Evolutionary conservation across 169 alveolate genomes (phyloP), one percentile per base, ranked within the genome.

Genomic region (Hepatocystis sp.): DNA sequence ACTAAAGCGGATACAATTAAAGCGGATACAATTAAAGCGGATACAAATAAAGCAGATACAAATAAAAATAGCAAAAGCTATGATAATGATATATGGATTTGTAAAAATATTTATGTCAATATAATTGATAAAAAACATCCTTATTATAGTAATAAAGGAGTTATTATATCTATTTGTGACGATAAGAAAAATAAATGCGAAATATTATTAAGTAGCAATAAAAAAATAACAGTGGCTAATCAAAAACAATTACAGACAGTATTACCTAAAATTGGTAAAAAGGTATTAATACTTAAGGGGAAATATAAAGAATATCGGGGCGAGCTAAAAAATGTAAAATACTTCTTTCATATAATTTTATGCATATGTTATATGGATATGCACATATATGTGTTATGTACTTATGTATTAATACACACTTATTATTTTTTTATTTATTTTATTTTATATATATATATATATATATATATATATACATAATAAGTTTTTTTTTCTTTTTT

Each of bases 171-270:
- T 7, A 27, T 71, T n/a, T 44, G 30, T 11, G 7, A 53, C 2
- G 39, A 11, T 19, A 76, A 71, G 25, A 58, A 47, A 39, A 15
- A 71, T 42, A 71, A 71, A 44, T 71, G 86, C 58, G 86, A 71
- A 71, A 71, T 71, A 44, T 19, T 28, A 51, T 32, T 71, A 19
- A 44, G 34, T 49, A 71, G 58, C 76, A 36, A 32, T 21, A 58
- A 13, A 25, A 60, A 56, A 44, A 58, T 17, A 17, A 25, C 49
- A 4, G 23, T 13, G 10, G 86, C 86, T 28, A 8, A 71, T 44
- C 67, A 49, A 32, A 71, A 58, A 52, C 86, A 71, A 36, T 52
- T 71, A 4, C 78, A 71, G 58, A 71, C 86, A 23, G 86, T 71
- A 19, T 58, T 71, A 71, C 86, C 86, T 7, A 58, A 71, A 44